phyloP scores from a whole-genome alignment of 2,329 filamentous ascomycete genomes.

The Daldinia sp. region DNA sequence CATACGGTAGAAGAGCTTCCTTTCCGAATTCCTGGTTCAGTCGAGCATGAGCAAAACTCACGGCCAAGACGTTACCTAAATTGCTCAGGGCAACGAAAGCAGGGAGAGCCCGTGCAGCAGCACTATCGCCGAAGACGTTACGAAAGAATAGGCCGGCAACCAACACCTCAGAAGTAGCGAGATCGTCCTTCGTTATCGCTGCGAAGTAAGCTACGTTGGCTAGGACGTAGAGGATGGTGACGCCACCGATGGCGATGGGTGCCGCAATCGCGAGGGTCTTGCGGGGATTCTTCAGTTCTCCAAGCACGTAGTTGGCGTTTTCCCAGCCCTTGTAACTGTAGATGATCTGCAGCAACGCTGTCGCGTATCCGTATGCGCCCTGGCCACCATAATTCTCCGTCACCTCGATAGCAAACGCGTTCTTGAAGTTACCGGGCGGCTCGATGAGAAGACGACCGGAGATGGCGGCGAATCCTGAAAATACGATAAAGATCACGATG shows the following conservation, averaged over 20 bases:
- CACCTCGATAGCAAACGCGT: slow-evolving; percentile 62
- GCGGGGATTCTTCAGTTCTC: slow-evolving; percentile 67
- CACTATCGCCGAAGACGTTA: slow-evolving; percentile 70
- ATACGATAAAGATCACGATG: slow-evolving; percentile 71
- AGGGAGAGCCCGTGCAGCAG: slow-evolving; percentile 61
- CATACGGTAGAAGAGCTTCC: slow-evolving; percentile 75
- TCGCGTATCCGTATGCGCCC: slow-evolving; percentile 66
- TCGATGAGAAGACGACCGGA: slow-evolving; percentile 62
- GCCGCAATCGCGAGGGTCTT: slow-evolving; percentile 68
- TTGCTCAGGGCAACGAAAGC: slow-evolving; percentile 72
- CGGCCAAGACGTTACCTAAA: slow-evolving; percentile 71
- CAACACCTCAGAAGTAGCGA: slow-evolving; percentile 69
- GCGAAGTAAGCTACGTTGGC: slow-evolving; percentile 76
- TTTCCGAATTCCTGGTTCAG: slow-evolving; percentile 76
- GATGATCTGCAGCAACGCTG: slow-evolving; percentile 68
- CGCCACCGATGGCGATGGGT: slow-evolving; percentile 68
- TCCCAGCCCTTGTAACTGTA: slow-evolving; percentile 75
- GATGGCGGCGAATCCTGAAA: slow-evolving; percentile 69
- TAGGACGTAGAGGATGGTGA: slow-evolving; percentile 71
- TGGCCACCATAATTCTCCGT: slow-evolving; percentile 61
- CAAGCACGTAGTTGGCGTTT: slow-evolving; percentile 72
- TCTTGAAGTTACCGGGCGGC: slow-evolving; percentile 68
- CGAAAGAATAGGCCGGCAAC: slow-evolving; percentile 72
- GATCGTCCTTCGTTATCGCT: slow-evolving; percentile 68
- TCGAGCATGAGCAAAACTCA: slow-evolving; percentile 70